Percentiles rank a stretch among this genome's conserved stretches.
Evolutionary conservation across 306 rosid genomes (phyloP).

Genomic region (Quercus aquifolioides): DNA sequence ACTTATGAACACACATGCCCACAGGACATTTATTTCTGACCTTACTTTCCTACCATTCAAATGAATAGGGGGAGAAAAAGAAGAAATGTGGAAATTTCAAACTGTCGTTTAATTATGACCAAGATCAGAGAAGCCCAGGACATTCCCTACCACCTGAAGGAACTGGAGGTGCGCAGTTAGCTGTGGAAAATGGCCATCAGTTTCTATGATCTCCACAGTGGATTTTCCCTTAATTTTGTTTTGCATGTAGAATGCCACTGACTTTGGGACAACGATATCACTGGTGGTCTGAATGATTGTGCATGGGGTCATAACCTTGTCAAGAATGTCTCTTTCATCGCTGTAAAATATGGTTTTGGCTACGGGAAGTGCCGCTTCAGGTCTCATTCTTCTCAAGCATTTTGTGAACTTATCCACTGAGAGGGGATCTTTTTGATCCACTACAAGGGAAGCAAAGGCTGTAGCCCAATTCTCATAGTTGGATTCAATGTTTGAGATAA

Average conservation of each 20-base stretch:
- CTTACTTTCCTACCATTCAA: no score
- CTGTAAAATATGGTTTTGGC: constrained; percentile 62
- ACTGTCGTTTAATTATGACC: background rate
- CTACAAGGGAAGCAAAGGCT: constrained; percentile 38
- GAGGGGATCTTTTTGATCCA: constrained; percentile 51
- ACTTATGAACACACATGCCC: background rate
- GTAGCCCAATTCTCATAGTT: constrained; percentile 59
- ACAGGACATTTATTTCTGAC: background rate
- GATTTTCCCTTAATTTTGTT: constrained; percentile 60
- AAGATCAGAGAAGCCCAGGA: constrained; percentile 35
- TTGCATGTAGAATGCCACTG: constrained; percentile 60
- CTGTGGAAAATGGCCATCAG: constrained; percentile 75
- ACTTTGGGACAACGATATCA: constrained; percentile 59
- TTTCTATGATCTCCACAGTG: constrained; percentile 47
- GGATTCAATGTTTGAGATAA: constrained; percentile 49
- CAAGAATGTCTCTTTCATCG: constrained; percentile 65
- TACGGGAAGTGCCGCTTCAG: constrained; percentile 45
- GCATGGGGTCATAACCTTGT: constrained; percentile 69
- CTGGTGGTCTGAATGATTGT: constrained; percentile 56
- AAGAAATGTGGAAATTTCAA: no score
- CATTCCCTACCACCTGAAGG: constrained; percentile 54
- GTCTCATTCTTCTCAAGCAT: constrained; percentile 53
- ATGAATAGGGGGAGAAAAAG: no score
- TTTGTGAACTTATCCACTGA: constrained; percentile 50
- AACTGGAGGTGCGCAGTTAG: constrained; percentile 66